Percentiles rank a stretch among this genome's conserved stretches.
Evolutionary conservation across 306 rosid species (phyloP).

Genomic region (Fagus sylvatica): DNA sequence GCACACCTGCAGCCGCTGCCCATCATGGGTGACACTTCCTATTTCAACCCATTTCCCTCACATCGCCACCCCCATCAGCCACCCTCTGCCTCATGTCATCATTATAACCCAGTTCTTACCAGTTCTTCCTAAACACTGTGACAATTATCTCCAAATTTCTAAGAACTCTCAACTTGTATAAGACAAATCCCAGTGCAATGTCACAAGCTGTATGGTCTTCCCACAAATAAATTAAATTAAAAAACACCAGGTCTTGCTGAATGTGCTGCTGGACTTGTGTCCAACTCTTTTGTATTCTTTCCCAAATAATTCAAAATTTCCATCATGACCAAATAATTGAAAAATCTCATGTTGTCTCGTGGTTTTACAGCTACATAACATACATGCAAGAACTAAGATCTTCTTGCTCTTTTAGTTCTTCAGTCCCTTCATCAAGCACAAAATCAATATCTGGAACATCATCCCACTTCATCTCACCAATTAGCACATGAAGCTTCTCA

Average conservation of each 20-base stretch:
- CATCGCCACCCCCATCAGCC: too few relatives aligned
- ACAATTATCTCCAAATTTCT: too few relatives aligned
- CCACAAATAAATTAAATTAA: not conserved
- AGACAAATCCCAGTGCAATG: not conserved
- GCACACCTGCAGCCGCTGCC: too few relatives aligned
- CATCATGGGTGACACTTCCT: too few relatives aligned
- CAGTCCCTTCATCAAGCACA: constrained; percentile 45
- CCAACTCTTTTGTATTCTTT: not conserved
- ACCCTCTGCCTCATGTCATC: too few relatives aligned
- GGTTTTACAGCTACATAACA: not conserved
- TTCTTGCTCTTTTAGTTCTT: constrained; percentile 35
- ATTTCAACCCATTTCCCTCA: too few relatives aligned
- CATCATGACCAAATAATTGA: not conserved
- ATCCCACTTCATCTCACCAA: constrained; percentile 64
- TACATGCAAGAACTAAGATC: constrained; percentile 1
- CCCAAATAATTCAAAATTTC: not conserved
- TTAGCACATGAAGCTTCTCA: constrained; percentile 52
- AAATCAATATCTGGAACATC: constrained; percentile 42
- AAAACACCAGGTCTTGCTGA: not conserved
- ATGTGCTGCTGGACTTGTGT: not conserved
- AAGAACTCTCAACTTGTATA: too few relatives aligned
- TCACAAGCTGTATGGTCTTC: not conserved
- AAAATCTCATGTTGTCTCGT: not conserved
- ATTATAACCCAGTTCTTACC: too few relatives aligned
- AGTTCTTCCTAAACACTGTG: too few relatives aligned